A percentile compares a stretch with the other conserved stretches of the same genome.
phyloP scores from a whole-genome alignment of 768 basidiomycete genomes.

The Boletus subparvulus region DNA sequence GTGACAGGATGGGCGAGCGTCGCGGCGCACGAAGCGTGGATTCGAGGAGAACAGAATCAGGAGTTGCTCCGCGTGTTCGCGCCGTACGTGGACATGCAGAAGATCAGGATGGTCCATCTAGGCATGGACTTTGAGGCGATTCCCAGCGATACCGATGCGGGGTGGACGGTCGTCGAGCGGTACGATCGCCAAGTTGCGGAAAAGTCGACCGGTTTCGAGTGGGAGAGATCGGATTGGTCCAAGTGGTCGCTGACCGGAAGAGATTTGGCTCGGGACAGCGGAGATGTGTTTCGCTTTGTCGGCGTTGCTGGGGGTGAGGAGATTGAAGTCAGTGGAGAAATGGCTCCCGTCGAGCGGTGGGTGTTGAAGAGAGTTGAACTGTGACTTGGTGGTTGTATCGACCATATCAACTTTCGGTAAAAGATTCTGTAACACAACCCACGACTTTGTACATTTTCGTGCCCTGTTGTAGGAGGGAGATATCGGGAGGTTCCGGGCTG shows the following conservation, averaged over 20 bases:
- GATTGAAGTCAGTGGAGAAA: background rate
- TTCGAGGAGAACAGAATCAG: conserved; percentile 40
- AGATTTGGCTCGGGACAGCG: conserved; percentile 8
- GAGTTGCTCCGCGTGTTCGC: conserved; percentile 33
- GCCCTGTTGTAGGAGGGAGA: background rate
- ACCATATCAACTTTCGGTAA: no score
- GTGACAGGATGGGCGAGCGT: conserved; percentile 47
- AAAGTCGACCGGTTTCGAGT: background rate
- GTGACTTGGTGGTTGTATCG: background rate
- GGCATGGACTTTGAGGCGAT: conserved; percentile 39
- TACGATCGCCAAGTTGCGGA: background rate
- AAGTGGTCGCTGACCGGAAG: conserved; percentile 12
- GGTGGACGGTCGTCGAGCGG: conserved; percentile 8
- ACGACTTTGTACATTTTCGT: no score
- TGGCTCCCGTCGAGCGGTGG: conserved; percentile 4
- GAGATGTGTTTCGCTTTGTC: conserved; percentile 16
- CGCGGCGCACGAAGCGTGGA: conserved; percentile 43
- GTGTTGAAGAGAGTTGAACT: conserved; percentile 8
- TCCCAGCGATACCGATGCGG: conserved; percentile 6
- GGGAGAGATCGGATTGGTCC: background rate
- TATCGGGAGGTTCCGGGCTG: no score
- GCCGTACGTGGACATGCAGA: conserved; percentile 30
- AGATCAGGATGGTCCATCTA: conserved; percentile 38
- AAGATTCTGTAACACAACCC: no score
- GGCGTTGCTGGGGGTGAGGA: background rate